Evolutionary conservation across 768 basidiomycete species (phyloP).

Genomic region (Tulasnella sp.): DNA sequence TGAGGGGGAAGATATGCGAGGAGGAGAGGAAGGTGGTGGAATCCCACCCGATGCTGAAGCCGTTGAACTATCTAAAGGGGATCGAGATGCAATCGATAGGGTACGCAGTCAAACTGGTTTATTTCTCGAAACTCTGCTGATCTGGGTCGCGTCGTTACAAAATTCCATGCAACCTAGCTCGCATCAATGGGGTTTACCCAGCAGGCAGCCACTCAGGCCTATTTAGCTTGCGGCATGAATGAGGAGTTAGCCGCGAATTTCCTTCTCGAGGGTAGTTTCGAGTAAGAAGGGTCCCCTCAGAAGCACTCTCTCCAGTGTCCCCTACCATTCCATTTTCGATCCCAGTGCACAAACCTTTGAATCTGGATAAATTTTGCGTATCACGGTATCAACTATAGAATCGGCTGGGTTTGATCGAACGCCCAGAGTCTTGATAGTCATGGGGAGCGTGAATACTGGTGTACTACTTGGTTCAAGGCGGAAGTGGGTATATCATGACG

Average conservation of each 20-base stretch:
- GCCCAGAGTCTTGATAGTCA: not conserved
- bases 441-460: not conserved
- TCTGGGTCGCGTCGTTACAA: not conserved
- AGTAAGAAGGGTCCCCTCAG: not conserved
- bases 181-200: conserved; percentile 84
- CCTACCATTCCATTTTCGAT: not conserved
- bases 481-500: not conserved
- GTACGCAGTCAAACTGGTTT: conserved; percentile 47
- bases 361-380: not conserved
- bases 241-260: conserved; percentile 96
- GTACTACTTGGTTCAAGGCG: not conserved
- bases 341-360: not conserved
- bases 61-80: conserved; percentile 79
- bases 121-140: not conserved
- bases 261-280: conserved; percentile 68
- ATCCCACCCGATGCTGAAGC: conserved; percentile 54
- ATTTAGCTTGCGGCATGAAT: conserved; percentile 92
- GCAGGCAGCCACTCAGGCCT: conserved; percentile 80
- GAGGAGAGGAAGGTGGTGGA: conserved; percentile 42
- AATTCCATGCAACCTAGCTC: conserved; percentile 48
- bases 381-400: not conserved
- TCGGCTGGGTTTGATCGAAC: not conserved
- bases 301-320: not conserved
- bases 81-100: conserved; percentile 81
- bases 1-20: conserved; percentile 37